Percentiles rank a stretch among this genome's conserved stretches.
These are phyloP conservation scores for Leucocoprinus birnbaumii DNA, from an alignment of 768 basidiomycete species.

Conservation along the genomic window DNA sequence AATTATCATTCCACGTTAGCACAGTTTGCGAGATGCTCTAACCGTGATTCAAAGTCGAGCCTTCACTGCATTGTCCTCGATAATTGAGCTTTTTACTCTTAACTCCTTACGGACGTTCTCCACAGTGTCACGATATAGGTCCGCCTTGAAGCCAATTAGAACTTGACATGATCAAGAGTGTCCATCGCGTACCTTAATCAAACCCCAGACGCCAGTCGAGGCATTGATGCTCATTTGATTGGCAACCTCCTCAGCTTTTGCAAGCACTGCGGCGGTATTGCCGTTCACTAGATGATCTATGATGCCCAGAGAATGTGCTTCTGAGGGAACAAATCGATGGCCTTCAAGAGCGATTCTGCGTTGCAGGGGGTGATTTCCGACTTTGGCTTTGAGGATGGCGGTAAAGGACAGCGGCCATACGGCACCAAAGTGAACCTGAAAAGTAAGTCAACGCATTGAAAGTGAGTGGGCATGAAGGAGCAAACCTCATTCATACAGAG, in stretches of 20 bases:
- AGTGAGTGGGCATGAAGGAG: background rate
- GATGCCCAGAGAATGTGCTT: constrained; percentile 63
- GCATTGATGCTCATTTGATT: constrained; percentile 49
- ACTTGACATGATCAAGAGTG: background rate
- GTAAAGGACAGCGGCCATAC: constrained; percentile 73
- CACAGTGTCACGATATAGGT: constrained; percentile 56
- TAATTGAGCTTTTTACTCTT: constrained; percentile 27
- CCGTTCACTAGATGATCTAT: constrained; percentile 69
- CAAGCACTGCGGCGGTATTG: constrained; percentile 55
- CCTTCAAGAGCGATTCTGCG: constrained; percentile 81
- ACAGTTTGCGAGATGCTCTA: no score
- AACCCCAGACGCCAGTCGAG: constrained; percentile 62
- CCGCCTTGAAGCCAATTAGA: constrained; percentile 31
- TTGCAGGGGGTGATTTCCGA: constrained; percentile 52
- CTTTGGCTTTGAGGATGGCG: constrained; percentile 59
- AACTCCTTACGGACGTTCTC: constrained; percentile 37
- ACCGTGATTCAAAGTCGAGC: constrained; percentile 33
- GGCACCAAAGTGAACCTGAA: constrained; percentile 81
- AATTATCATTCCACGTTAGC: no score
- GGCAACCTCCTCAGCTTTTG: constrained; percentile 64
- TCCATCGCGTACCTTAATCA: constrained; percentile 55
- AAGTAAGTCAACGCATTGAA: background rate
- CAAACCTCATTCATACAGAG: constrained; percentile 90
- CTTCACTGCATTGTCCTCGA: constrained; percentile 51
- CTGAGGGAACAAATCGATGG: constrained; percentile 70